Percentiles rank a stretch among this genome's conserved stretches.
Evolutionary conservation across 2,329 filamentous ascomycete species (phyloP).

Genomic region (Plenodomus biglobosus): DNA sequence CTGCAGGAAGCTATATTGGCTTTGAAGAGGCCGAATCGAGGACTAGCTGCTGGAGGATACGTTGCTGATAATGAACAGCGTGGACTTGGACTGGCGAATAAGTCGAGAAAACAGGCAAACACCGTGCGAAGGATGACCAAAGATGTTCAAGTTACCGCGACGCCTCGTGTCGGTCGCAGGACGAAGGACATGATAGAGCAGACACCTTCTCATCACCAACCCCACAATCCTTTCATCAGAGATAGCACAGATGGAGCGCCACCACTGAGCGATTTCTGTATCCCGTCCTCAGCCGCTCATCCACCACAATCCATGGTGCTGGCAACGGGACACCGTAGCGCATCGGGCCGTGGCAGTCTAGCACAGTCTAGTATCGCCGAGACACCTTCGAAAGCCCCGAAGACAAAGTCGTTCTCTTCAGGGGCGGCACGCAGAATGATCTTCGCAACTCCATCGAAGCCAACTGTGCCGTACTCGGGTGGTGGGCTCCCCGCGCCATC

Average conservation of each 20-base stretch:
- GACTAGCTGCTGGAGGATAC: conserved; percentile 66
- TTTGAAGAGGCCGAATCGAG: conserved; percentile 74
- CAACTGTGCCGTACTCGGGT: conserved; percentile 5
- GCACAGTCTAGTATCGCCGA: conserved; percentile 41
- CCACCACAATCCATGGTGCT: conserved; percentile 28
- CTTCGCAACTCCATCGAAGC: conserved; percentile 39
- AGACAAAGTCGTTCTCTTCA: conserved; percentile 28
- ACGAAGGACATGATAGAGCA: conserved; percentile 37
- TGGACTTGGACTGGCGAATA: conserved; percentile 24
- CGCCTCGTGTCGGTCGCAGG: conserved; percentile 42
- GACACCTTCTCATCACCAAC: conserved; percentile 31
- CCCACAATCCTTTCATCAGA: conserved; percentile 25
- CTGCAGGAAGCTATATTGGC: conserved; percentile 72
- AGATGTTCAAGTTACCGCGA: conserved; percentile 48
- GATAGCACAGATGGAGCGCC: conserved; percentile 17
- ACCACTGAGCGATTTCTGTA: conserved; percentile 36
- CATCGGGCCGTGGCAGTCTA: conserved; percentile 34
- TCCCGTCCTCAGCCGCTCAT: conserved; percentile 47
- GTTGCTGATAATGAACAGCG: conserved; percentile 68
- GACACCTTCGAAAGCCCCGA: conserved; percentile 47
- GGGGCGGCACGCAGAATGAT: conserved; percentile 30
- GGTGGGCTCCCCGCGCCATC: conserved; percentile 3
- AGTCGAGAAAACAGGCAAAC: conserved; percentile 32
- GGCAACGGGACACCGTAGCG: conserved; percentile 31
- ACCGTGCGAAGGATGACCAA: conserved; percentile 32